phyloP scores from a whole-genome alignment of 2,329 filamentous ascomycete genomes.

The Paecilomyces formosus region DNA sequence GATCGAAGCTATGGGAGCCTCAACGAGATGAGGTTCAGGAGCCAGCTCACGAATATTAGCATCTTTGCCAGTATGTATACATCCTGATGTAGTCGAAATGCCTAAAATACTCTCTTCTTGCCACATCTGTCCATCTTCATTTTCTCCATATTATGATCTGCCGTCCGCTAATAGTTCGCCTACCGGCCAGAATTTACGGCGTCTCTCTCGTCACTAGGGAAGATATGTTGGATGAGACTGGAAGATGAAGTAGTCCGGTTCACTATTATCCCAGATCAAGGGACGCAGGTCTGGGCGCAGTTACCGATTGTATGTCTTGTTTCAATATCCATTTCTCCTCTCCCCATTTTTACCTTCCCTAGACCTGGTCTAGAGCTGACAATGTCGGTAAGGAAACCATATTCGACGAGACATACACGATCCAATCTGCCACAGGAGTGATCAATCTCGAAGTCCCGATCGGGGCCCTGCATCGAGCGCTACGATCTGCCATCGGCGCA shows the following conservation, averaged over 20 bases:
- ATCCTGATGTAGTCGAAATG: too few species aligned
- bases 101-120: too few species aligned
- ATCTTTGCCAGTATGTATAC: constrained; percentile 45
- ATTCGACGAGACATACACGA: constrained; percentile 70
- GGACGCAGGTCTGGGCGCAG: constrained; percentile 93
- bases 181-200: constrained; percentile 49
- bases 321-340: not conserved
- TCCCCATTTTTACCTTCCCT: constrained; percentile 11
- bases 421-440: constrained; percentile 85
- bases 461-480: constrained; percentile 78
- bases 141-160: constrained; percentile 11
- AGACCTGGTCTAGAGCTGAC: constrained; percentile 13
- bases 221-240: constrained; percentile 84
- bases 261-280: constrained; percentile 89
- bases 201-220: constrained; percentile 60
- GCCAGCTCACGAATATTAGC: constrained; percentile 43
- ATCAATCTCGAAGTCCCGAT: constrained; percentile 96
- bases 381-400: constrained; percentile 57
- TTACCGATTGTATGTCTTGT: constrained; percentile 35
- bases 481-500: constrained; percentile 78
- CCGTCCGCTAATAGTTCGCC: constrained; percentile 4
- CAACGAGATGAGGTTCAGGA: constrained; percentile 45
- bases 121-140: not conserved
- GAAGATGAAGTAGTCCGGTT: constrained; percentile 84
- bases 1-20: not conserved